Evolutionary conservation across 176 grass and related monocot genomes (phyloP).

Genomic region (Tillandsia leiboldiana): DNA sequence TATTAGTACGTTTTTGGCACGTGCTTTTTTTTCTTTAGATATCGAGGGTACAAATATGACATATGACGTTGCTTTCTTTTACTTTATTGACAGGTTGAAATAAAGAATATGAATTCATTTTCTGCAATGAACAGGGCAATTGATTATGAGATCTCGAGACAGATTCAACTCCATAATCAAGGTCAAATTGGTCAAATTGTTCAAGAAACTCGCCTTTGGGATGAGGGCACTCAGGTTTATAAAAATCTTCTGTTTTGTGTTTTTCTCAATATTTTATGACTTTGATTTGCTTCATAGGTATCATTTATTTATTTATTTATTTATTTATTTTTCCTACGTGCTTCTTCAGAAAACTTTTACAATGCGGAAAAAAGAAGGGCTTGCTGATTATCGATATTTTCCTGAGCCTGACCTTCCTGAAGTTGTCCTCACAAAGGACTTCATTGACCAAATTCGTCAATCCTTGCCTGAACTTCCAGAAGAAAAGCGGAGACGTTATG

Average conservation of each 20-base stretch:
- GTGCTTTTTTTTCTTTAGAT: background rate
- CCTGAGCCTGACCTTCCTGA: constrained; percentile 93
- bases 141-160: constrained; percentile 74
- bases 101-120: constrained; percentile 98
- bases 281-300: background rate
- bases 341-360: constrained; percentile 80
- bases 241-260: background rate
- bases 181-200: constrained; percentile 74
- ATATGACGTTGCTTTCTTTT: background rate
- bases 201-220: constrained; percentile 94
- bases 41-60: background rate
- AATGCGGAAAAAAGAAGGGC: constrained; percentile 92
- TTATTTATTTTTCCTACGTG: constrained; percentile 16
- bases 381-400: constrained; percentile 97
- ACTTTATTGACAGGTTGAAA: constrained; percentile 45
- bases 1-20: background rate
- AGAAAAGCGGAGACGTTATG: constrained; percentile 84
- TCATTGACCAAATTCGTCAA: constrained; percentile 55
- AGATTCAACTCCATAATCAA: constrained; percentile 73
- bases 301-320: background rate
- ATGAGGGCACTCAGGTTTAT: constrained; percentile 74
- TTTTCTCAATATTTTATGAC: constrained; percentile 1
- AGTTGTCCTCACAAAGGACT: constrained; percentile 62
- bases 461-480: constrained; percentile 89
- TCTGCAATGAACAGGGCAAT: constrained; percentile 82